Conservation (phyloP, 768 basidiomycete genomes). For the Vishniacozyma victoriae region DNA sequence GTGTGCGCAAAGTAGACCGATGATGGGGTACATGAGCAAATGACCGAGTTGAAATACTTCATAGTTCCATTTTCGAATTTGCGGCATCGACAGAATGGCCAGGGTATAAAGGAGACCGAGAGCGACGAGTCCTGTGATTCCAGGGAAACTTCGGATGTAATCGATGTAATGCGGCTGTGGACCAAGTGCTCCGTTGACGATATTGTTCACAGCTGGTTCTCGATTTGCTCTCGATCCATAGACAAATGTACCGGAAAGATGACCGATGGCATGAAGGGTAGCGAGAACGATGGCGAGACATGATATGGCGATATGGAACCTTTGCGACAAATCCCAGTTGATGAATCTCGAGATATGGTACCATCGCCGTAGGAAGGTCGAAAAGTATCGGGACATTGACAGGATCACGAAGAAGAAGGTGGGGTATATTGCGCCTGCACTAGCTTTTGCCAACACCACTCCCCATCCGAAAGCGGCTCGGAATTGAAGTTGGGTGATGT, state of each 20-base stretch:
- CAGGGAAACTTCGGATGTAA: slow-evolving; percentile 11
- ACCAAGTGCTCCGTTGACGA: slow-evolving; percentile 4
- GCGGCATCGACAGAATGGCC: slow-evolving; percentile 6
- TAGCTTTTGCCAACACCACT: slow-evolving; percentile 22
- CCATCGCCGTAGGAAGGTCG: slow-evolving; percentile 18
- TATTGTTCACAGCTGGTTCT: slow-evolving; percentile 5
- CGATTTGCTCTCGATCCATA: slow-evolving; percentile 8
- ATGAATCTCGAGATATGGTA: slow-evolving; percentile 16
- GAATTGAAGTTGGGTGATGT: slow-evolving; percentile 17
- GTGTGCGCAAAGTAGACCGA: slow-evolving; percentile 19
- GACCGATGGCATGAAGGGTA: slow-evolving; percentile 22
- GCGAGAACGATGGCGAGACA: slow-evolving; percentile 10
- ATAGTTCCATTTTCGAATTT: slow-evolving; percentile 17
- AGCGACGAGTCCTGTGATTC: slow-evolving; percentile 11
- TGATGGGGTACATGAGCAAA: slow-evolving; percentile 28
- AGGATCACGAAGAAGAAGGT: slow-evolving; percentile 23
- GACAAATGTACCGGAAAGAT: slow-evolving; percentile 17
- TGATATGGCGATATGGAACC: slow-evolving; percentile 21
- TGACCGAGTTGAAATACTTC: slow-evolving; percentile 24
- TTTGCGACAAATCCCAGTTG: slow-evolving; percentile 25
- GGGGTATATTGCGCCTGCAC: slow-evolving; percentile 16
- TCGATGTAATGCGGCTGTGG: slow-evolving; percentile 13
- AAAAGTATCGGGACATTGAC: slow-evolving; percentile 19
- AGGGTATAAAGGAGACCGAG: slow-evolving; percentile 19
- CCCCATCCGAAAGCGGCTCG: slow-evolving; percentile 22